These are phyloP conservation scores for Amanita inopinata DNA, from an alignment of 768 basidiomycete species.

Conservation along the genomic window DNA sequence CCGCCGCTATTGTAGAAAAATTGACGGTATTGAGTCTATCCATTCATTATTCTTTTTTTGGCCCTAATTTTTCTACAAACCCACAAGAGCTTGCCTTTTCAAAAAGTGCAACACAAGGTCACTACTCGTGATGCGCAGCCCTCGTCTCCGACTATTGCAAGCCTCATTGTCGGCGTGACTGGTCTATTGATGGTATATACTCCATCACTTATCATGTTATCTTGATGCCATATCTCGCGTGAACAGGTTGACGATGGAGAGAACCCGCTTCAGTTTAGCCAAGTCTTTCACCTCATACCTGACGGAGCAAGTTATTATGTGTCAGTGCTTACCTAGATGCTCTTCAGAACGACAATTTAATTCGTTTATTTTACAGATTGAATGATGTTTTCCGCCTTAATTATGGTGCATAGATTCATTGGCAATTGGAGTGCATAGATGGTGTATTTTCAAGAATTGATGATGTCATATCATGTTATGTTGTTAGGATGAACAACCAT, in stretches of 20 bases:
- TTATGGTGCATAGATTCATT: constrained; percentile 34
- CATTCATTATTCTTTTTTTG: background rate
- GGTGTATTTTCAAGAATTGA: too few relatives aligned
- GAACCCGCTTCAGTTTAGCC: constrained; percentile 84
- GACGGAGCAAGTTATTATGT: constrained; percentile 75
- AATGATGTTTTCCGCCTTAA: constrained; percentile 95
- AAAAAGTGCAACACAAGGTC: constrained; percentile 70
- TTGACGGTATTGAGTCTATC: constrained; percentile 39
- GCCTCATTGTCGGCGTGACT: constrained; percentile 79
- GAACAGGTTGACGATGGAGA: constrained; percentile 76
- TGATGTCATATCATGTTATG: too few relatives aligned
- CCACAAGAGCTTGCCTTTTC: constrained; percentile 66
- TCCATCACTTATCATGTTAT: background rate
- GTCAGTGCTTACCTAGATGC: constrained; percentile 36
- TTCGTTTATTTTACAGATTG: constrained; percentile 31
- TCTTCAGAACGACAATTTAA: background rate
- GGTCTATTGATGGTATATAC: constrained; percentile 63
- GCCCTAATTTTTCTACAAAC: background rate
- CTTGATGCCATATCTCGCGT: constrained; percentile 7
- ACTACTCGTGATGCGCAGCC: constrained; percentile 86
- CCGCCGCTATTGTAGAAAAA: constrained; percentile 53
- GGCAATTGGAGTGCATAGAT: too few relatives aligned
- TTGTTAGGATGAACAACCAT: too few relatives aligned
- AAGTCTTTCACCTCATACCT: constrained; percentile 85
- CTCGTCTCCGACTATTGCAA: constrained; percentile 45